phyloP scores from a whole-genome alignment of 139 green algal species.

The Chlamydomonas sphaeroides region DNA sequence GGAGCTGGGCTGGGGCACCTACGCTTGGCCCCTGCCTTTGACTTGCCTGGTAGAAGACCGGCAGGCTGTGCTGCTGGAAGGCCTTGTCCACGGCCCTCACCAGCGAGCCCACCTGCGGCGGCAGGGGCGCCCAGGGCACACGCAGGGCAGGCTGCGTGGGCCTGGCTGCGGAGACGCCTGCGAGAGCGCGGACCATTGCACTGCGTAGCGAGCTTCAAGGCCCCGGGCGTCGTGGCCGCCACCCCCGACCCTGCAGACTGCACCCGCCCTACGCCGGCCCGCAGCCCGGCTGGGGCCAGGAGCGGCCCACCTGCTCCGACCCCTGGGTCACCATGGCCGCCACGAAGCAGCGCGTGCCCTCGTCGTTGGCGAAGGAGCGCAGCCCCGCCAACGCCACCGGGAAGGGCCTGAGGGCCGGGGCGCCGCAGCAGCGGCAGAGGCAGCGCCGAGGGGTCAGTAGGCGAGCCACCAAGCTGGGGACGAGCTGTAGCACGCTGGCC shows the following conservation, averaged over 20 bases:
- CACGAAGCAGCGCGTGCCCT: slow-evolving; percentile 29
- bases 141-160: too few species aligned
- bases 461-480: too few species aligned
- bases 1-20: neutral
- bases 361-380: slow-evolving; percentile 22
- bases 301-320: neutral
- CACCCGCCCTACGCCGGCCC: too few species aligned
- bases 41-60: slow-evolving; percentile 12
- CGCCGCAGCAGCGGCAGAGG: too few species aligned
- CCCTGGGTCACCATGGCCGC: slow-evolving; percentile 17
- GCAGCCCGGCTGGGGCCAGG: too few species aligned
- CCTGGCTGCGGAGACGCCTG: too few species aligned
- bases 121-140: too few species aligned
- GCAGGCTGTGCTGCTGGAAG: slow-evolving; percentile 9
- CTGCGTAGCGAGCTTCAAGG: neutral
- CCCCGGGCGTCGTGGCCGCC: neutral
- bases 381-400: neutral
- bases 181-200: too few species aligned
- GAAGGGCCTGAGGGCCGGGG: neutral
- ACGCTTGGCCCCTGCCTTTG: neutral
- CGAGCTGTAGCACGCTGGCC: too few species aligned
- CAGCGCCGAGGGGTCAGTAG: too few species aligned
- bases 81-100: slow-evolving; percentile 6
- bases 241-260: too few species aligned
- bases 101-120: slow-evolving; percentile 14